Conservation (phyloP, 345 rosid genomes). For the Moringa oleifera region DNA sequence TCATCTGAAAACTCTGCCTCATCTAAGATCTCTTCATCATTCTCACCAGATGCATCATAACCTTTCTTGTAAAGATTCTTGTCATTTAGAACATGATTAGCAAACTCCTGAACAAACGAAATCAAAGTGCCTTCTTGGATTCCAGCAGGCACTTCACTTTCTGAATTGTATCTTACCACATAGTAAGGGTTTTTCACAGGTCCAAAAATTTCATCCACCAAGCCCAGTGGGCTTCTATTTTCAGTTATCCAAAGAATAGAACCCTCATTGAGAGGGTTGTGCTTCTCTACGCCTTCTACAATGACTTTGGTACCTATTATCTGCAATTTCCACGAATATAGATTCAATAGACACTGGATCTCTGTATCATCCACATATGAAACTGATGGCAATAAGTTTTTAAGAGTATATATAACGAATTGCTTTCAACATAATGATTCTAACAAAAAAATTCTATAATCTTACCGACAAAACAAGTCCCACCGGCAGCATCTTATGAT, state of each 20-base stretch:
- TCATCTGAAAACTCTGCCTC: conserved; percentile 94
- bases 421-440: neutral
- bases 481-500: conserved; percentile 71
- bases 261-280: conserved; percentile 79
- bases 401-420: neutral
- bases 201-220: conserved; percentile 91
- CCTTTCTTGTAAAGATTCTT: conserved; percentile 81
- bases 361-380: conserved; percentile 11
- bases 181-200: conserved; percentile 87
- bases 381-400: conserved; percentile 6
- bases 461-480: conserved; percentile 86
- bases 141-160: conserved; percentile 68
- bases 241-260: conserved; percentile 83
- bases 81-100: conserved; percentile 61
- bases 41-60: conserved; percentile 92
- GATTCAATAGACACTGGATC: conserved; percentile 5
- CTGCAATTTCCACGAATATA: conserved; percentile 35
- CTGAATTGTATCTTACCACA: conserved; percentile 85
- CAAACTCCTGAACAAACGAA: conserved; percentile 78
- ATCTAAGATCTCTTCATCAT: conserved; percentile 81
- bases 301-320: conserved; percentile 65
- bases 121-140: conserved; percentile 53
- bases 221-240: conserved; percentile 57
- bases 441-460: neutral
- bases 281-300: conserved; percentile 79